Evolutionary conservation across 495 filamentous ascomycete species (phyloP).

Genomic region (Tuber microsphaerosporum): DNA sequence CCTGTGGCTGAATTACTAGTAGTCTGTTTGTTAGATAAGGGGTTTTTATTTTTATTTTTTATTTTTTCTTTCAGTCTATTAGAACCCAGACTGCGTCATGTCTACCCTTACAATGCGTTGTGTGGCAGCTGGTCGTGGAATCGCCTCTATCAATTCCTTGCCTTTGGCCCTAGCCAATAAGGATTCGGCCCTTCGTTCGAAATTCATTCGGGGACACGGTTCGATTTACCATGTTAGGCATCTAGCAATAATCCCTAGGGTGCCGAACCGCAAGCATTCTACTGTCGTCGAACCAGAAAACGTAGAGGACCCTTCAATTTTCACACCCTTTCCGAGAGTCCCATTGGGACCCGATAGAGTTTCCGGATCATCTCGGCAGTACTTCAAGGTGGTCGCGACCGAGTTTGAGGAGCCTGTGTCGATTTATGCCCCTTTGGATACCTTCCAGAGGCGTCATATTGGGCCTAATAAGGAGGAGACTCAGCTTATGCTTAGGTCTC

Average conservation of each 20-base stretch:
- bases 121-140: not conserved
- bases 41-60: not conserved
- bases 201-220: not conserved
- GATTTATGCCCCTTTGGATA: conserved; percentile 49
- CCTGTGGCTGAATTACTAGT: not conserved
- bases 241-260: not conserved
- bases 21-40: not conserved
- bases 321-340: not conserved
- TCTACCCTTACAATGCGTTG: not conserved
- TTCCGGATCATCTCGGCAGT: not conserved
- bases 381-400: conserved; percentile 2
- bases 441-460: conserved; percentile 85
- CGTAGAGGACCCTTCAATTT: not conserved
- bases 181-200: not conserved
- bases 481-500: conserved; percentile 69
- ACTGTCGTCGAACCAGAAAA: not conserved
- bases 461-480: conserved; percentile 70
- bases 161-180: no score
- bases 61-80: not conserved
- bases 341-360: not conserved
- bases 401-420: conserved; percentile 34
- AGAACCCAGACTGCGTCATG: not conserved
- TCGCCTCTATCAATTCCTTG: not conserved
- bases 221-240: not conserved
- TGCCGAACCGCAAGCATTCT: not conserved